These are phyloP conservation scores for Beta corolliflora DNA, from an alignment of 179 eudicot genomes.

Conservation along the genomic window DNA sequence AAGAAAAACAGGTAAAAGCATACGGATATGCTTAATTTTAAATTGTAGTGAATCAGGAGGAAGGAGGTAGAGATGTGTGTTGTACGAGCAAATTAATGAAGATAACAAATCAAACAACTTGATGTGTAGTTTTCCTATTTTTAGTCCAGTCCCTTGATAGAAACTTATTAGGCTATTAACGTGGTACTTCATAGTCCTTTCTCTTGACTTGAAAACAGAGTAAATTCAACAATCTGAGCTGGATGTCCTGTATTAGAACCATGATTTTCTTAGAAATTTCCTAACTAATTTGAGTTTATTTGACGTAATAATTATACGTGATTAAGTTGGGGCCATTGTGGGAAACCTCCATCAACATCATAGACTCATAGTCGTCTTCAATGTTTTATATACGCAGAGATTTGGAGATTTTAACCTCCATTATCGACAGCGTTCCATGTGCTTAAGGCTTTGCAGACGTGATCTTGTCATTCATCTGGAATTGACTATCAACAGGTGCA, in stretches of 20 bases:
- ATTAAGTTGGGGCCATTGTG: slow-evolving; percentile 21
- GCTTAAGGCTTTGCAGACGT: slow-evolving; percentile 31
- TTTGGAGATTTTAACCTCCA: slow-evolving; percentile 24
- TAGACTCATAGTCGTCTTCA: slow-evolving; percentile 22
- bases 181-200: slow-evolving; percentile 21
- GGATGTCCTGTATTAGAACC: slow-evolving; percentile 19
- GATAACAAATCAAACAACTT: neutral
- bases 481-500: slow-evolving; percentile 33
- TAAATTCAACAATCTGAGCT: slow-evolving; percentile 22
- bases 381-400: slow-evolving; percentile 26
- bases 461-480: slow-evolving; percentile 21
- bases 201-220: neutral
- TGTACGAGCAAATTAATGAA: neutral
- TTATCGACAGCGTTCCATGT: slow-evolving; percentile 28
- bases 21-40: neutral
- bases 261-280: slow-evolving; percentile 14
- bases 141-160: neutral
- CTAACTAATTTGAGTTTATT: slow-evolving; percentile 6
- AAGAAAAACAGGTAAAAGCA: neutral
- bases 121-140: neutral
- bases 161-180: neutral
- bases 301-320: slow-evolving; percentile 19
- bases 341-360: slow-evolving; percentile 27
- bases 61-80: neutral
- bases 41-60: neutral